Base-by-base conservation (phyloP, 2,329 filamentous ascomycete genomes). In the Meredithiella fracta region DNA sequence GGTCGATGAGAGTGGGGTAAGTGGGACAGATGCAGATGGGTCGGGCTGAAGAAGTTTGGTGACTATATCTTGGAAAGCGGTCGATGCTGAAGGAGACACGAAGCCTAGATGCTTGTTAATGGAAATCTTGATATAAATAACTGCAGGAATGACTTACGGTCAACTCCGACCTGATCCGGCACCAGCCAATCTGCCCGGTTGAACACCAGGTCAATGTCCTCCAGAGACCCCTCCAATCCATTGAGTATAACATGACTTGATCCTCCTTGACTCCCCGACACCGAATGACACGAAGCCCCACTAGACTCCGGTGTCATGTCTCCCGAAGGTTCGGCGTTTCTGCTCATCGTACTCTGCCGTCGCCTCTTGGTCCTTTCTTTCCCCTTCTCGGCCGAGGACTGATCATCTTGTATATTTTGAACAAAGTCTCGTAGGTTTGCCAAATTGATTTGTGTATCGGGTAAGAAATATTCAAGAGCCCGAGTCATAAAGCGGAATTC, bases 401-500 rank as follows among this genome's bases (percentile, higher is more conserved):
- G 25, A 1, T 14, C 23, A 14, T 58, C 47, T 17, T 34, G 15
- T 15, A 58, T 34, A 14, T 15, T 44, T 5, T 47, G 47, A 4
- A 58, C 56, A 31, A 58, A 58, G 7, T 51, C 60, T 3, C 60
- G 59, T 50, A 65, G 59, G 1, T 56, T 62, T 5, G 61, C 58
- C 14, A 65, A 59, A 47, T 63, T 63, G 20, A 65, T 59, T 15
- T 62, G 60, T 11, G 60, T 59, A 17, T 62, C 60, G 7, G 63
- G 63, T 17, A 65, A 40, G 42, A 65, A 64, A 53, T 64, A 62
- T 58, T 64, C 62, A 3, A 65, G 53, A 4, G 62, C 62, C 54
- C 61, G 60, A 42, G 62, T 62, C 63, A 64, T 64, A 47, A 63
- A 64, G 14, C 63, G 62, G 47, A 64, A 64, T 54, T 64, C 62